Conservation (phyloP, 2,329 filamentous ascomycete genomes). For the Hymenotorrendiella dingleyae region DNA sequence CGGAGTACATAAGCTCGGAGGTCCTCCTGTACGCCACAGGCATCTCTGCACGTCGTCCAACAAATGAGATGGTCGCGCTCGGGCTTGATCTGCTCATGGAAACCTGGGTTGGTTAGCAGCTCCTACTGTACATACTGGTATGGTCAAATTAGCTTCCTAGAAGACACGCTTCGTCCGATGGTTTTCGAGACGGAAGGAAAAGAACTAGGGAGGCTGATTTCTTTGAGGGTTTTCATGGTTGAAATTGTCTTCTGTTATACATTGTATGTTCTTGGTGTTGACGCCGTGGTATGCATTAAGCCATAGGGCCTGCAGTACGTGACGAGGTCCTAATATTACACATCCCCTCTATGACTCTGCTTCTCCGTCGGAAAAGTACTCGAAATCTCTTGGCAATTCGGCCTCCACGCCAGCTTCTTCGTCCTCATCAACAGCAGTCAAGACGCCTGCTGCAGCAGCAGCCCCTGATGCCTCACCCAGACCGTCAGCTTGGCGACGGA, state of each 20-base stretch:
- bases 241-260: constrained; percentile 14
- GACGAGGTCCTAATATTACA: constrained; percentile 23
- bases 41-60: too few species aligned
- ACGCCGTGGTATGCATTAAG: constrained; percentile 1
- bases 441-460: constrained; percentile 68
- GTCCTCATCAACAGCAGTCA: constrained; percentile 86
- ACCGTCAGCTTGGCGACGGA: constrained; percentile 37
- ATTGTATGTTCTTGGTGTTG: constrained; percentile 7
- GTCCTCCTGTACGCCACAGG: too few species aligned
- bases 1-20: too few species aligned
- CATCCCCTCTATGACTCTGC: constrained; percentile 18
- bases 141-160: too few species aligned
- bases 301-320: constrained; percentile 7
- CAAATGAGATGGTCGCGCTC: too few species aligned
- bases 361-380: constrained; percentile 57
- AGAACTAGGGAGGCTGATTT: too few species aligned
- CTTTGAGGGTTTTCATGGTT: too few species aligned
- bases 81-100: too few species aligned
- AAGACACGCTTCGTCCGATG: too few species aligned
- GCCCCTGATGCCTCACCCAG: constrained; percentile 42
- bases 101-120: too few species aligned
- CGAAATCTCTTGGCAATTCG: constrained; percentile 63
- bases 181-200: too few species aligned
- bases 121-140: too few species aligned
- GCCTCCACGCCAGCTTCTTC: constrained; percentile 69